Conservation (phyloP, 1,139 yeast species). For the Suhomyces panamericanus region DNA sequence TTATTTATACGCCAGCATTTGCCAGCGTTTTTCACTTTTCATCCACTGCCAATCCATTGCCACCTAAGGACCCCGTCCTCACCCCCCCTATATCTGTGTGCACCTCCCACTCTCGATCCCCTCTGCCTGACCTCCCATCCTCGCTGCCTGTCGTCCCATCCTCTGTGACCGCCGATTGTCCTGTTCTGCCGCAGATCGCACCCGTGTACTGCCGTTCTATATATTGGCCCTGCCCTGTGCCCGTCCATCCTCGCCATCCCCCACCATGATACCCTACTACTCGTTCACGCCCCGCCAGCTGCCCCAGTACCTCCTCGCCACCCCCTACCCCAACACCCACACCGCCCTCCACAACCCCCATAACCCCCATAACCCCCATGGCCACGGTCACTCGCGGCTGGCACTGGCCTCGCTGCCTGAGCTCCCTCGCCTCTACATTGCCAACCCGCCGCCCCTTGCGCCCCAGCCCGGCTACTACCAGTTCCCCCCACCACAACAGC, state of each 20-base stretch:
- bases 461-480: not conserved
- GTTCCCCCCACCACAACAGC: not conserved
- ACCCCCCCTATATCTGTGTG: too few species aligned
- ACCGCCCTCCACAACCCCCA: not conserved
- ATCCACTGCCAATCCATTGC: too few species aligned
- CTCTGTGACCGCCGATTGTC: too few species aligned
- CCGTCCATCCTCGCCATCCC: too few species aligned
- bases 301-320: constrained; percentile 5
- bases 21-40: not conserved
- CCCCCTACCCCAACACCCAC: constrained; percentile 4
- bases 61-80: too few species aligned
- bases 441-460: not conserved
- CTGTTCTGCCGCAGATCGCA: too few species aligned
- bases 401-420: not conserved
- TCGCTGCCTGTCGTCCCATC: too few species aligned
- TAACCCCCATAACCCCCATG: not conserved
- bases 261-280: constrained; percentile 7
- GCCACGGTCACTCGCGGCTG: not conserved
- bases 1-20: constrained; percentile 4
- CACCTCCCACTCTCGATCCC: too few species aligned
- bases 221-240: not conserved
- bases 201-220: not conserved
- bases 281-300: constrained; percentile 8
- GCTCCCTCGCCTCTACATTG: not conserved
- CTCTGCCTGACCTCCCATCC: too few species aligned